Conservation (phyloP, 192 early-diverging fungal genomes). For the Umbelopsis vinacea region DNA sequence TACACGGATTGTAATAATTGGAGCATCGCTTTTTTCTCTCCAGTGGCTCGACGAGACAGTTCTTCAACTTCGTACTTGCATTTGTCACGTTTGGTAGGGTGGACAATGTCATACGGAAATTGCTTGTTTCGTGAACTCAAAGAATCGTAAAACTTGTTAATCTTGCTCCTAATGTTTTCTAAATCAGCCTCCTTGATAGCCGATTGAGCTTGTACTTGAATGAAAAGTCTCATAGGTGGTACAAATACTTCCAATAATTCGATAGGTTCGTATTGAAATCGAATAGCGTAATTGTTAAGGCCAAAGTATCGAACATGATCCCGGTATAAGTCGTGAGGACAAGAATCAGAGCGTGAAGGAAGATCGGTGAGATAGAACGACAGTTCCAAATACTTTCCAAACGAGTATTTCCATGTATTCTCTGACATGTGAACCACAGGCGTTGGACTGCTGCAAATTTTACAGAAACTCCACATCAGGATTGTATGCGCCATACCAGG, state of each 20-base stretch:
- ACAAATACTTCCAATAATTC: constrained; percentile 71
- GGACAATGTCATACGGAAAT: constrained; percentile 81
- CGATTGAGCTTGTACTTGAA: constrained; percentile 62
- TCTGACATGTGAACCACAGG: constrained; percentile 81
- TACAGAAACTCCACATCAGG: constrained; percentile 91
- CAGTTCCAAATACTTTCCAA: constrained; percentile 96
- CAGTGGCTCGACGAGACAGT: constrained; percentile 68
- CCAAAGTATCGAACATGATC: constrained; percentile 89
- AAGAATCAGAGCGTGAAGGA: constrained; percentile 68
- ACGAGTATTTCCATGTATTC: constrained; percentile 92
- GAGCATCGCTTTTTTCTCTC: constrained; percentile 81
- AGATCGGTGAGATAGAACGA: constrained; percentile 81
- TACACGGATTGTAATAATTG: constrained; percentile 86
- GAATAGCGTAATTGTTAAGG: constrained; percentile 73
- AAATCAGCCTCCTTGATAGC: constrained; percentile 79
- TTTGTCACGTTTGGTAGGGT: constrained; percentile 66
- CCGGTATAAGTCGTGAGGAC: constrained; percentile 81
- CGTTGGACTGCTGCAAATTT: constrained; percentile 70
- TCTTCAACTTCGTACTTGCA: constrained; percentile 75
- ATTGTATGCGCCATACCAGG: constrained; percentile 75
- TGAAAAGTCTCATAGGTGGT: constrained; percentile 70
- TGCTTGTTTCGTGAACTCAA: constrained; percentile 78
- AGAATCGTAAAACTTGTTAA: constrained; percentile 88
- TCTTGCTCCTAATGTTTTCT: constrained; percentile 65
- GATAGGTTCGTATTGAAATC: constrained; percentile 79